Percentiles rank a stretch among this genome's conserved stretches.
Evolutionary conservation across 2,329 filamentous ascomycete genomes (phyloP).

Genomic region (Mycosphaerella sp.): DNA sequence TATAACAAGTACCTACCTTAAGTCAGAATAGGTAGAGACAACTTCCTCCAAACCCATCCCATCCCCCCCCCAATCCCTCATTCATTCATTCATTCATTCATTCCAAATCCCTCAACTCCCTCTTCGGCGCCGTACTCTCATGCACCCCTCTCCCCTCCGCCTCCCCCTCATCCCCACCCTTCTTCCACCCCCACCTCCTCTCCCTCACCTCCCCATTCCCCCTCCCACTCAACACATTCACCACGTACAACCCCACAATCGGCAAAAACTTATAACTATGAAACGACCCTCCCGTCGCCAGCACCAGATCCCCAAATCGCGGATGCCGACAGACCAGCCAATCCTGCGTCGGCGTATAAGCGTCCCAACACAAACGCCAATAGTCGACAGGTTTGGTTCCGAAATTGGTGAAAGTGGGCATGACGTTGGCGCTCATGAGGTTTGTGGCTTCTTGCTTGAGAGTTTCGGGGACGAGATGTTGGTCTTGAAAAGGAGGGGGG

Average conservation of each 20-base stretch:
- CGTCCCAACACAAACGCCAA: slow-evolving; percentile 53
- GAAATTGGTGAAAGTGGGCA: slow-evolving; percentile 32
- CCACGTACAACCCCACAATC: slow-evolving; percentile 55
- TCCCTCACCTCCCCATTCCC: slow-evolving; percentile 37
- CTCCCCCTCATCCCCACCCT: slow-evolving; percentile 14
- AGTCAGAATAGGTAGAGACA: too few species aligned
- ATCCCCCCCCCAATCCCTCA: not conserved
- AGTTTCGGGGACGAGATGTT: slow-evolving; percentile 13
- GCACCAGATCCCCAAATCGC: slow-evolving; percentile 48
- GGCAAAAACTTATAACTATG: slow-evolving; percentile 52
- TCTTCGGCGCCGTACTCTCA: slow-evolving; percentile 18
- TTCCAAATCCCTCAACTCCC: slow-evolving; percentile 15
- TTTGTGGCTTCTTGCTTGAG: slow-evolving; percentile 18
- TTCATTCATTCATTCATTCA: too few species aligned
- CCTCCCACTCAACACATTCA: slow-evolving; percentile 36
- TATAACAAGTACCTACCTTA: too few species aligned
- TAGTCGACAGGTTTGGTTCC: slow-evolving; percentile 33
- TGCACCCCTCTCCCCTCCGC: slow-evolving; percentile 14
- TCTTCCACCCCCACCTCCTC: slow-evolving; percentile 21
- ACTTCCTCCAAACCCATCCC: too few species aligned
- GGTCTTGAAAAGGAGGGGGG: slow-evolving; percentile 38
- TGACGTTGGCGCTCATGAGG: slow-evolving; percentile 21
- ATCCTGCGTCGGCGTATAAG: slow-evolving; percentile 56
- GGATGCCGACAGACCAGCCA: slow-evolving; percentile 51
- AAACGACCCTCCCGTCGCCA: slow-evolving; percentile 58